A percentile compares a stretch with the other conserved stretches of the same genome.
These are phyloP conservation scores for Fusarium metavorans DNA, from an alignment of 2,329 filamentous ascomycete genomes.

Conservation along the genomic window DNA sequence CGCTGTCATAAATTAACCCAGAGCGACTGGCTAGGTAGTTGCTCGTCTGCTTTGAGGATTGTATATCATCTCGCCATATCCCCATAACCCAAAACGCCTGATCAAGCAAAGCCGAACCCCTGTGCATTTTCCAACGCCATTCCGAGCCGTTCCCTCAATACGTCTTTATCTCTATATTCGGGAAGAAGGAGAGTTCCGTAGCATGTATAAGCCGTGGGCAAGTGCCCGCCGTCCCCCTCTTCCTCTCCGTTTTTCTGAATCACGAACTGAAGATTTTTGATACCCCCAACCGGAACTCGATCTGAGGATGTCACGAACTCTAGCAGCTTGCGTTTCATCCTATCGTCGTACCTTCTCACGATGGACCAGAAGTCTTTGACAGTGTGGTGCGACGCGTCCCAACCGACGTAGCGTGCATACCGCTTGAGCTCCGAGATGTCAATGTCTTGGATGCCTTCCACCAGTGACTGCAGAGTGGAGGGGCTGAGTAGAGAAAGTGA, in stretches of 20 bases:
- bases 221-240: slow-evolving; percentile 61
- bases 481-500: slow-evolving; percentile 80
- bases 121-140: slow-evolving; percentile 89
- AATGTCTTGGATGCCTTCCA: slow-evolving; percentile 87
- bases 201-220: slow-evolving; percentile 93
- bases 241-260: slow-evolving; percentile 82
- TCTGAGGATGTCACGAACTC: slow-evolving; percentile 97
- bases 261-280: slow-evolving; percentile 84
- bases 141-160: slow-evolving; percentile 79
- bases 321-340: slow-evolving; percentile 80
- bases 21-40: not conserved
- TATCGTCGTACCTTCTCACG: slow-evolving; percentile 74
- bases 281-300: slow-evolving; percentile 87
- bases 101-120: slow-evolving; percentile 86
- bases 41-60: not conserved
- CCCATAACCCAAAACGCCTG: slow-evolving; percentile 3
- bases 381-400: slow-evolving; percentile 74
- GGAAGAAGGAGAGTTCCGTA: slow-evolving; percentile 90
- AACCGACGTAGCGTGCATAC: slow-evolving; percentile 84
- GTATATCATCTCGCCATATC: not conserved
- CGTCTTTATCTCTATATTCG: slow-evolving; percentile 78
- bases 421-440: slow-evolving; percentile 79
- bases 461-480: slow-evolving; percentile 76
- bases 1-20: not conserved
- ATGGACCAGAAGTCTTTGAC: slow-evolving; percentile 88